These are phyloP conservation scores for Lycium ferocissimum DNA, from an alignment of 257 asterid species.

Conservation along the genomic window DNA sequence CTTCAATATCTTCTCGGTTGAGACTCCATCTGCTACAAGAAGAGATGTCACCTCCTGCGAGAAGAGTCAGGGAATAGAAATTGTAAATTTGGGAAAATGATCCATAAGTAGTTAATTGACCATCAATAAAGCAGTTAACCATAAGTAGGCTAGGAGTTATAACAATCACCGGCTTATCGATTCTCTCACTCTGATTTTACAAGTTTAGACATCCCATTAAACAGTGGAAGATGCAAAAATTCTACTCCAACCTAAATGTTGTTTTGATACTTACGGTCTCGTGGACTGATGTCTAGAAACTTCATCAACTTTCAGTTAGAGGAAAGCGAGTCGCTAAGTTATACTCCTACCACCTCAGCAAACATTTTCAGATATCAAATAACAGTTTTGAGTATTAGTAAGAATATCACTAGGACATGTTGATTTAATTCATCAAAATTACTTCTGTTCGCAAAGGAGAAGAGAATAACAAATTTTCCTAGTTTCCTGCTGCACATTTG, in stretches of 20 bases:
- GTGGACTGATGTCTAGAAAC: background rate
- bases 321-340: background rate
- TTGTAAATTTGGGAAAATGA: background rate
- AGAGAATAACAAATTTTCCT: background rate
- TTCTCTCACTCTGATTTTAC: background rate
- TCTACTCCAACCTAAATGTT: background rate
- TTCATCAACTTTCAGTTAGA: background rate
- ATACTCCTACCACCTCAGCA: background rate
- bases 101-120: background rate
- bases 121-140: background rate
- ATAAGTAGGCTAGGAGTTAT: background rate
- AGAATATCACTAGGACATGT: background rate
- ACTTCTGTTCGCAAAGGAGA: background rate
- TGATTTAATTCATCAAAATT: background rate
- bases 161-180: background rate
- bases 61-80: constrained; percentile 28
- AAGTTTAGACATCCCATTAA: background rate
- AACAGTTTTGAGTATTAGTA: background rate
- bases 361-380: background rate
- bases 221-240: constrained; percentile 16
- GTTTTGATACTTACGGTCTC: background rate
- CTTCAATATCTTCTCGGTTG: constrained; percentile 70
- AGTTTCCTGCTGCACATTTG: background rate
- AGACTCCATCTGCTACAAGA: constrained; percentile 80
- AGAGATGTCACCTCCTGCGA: constrained; percentile 87